phyloP scores from a whole-genome alignment of 192 early-diverging fungal genomes.

The Backusella psychrophila region DNA sequence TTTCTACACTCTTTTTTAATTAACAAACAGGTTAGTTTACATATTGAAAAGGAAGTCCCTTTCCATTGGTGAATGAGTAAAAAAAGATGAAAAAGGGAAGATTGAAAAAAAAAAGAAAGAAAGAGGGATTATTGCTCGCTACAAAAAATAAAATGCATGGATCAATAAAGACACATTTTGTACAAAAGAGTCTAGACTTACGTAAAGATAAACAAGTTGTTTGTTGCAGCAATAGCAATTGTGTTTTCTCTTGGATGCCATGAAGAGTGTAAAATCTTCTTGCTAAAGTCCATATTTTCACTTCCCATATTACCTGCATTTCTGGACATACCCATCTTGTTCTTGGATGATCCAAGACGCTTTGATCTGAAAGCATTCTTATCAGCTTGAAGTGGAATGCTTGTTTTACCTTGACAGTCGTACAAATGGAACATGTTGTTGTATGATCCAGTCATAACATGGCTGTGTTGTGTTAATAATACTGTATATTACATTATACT shows the following conservation, averaged over 20 bases:
- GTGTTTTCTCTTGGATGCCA: slow-evolving; percentile 95
- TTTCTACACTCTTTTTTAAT: neutral
- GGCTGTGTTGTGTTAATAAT: slow-evolving; percentile 33
- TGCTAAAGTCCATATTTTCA: slow-evolving; percentile 83
- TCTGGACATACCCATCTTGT: slow-evolving; percentile 56
- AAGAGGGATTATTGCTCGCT: neutral
- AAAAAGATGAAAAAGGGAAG: neutral
- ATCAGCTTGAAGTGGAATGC: slow-evolving; percentile 92
- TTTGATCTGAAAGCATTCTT: slow-evolving; percentile 98
- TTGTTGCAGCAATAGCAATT: slow-evolving; percentile 89
- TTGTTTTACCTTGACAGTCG: slow-evolving; percentile 72
- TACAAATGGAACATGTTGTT: slow-evolving; percentile 99
- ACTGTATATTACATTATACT: too few species aligned
- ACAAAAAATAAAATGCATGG: neutral
- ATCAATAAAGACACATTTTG: neutral
- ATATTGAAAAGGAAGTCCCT: neutral
- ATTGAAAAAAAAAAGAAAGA: neutral
- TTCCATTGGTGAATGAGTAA: neutral
- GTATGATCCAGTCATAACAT: slow-evolving; percentile 93
- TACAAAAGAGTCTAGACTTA: slow-evolving; percentile 14
- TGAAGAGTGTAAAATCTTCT: slow-evolving; percentile 91
- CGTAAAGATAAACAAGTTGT: slow-evolving; percentile 87
- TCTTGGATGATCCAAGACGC: slow-evolving; percentile 63
- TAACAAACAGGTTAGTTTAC: neutral
- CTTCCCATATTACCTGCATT: slow-evolving; percentile 38